phyloP scores from a whole-genome alignment of 164 flowering plant species.

The Chloranthus sessilifolius region DNA sequence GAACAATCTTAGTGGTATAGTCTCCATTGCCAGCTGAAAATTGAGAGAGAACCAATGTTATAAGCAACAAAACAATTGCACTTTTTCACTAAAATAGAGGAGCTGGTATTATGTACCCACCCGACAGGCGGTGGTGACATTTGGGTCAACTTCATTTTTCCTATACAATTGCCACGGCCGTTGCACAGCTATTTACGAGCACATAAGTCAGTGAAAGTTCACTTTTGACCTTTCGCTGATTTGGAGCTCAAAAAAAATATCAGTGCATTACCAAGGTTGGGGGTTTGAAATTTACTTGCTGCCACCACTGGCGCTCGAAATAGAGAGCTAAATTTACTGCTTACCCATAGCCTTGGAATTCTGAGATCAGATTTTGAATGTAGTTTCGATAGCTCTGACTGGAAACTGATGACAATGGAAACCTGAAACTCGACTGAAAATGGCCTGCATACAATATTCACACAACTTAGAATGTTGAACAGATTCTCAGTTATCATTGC shows the following conservation, averaged over 20 bases:
- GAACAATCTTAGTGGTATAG: slow-evolving; percentile 59
- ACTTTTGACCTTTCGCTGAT: too few species aligned
- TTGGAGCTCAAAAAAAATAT: too few species aligned
- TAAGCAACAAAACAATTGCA: neutral
- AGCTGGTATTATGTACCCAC: neutral
- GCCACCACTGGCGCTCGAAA: too few species aligned
- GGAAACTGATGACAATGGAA: slow-evolving; percentile 55
- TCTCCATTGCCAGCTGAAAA: slow-evolving; percentile 73
- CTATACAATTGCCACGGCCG: neutral
- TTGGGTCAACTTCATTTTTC: too few species aligned
- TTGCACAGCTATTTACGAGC: neutral
- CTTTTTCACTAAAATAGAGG: neutral
- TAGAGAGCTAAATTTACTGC: slow-evolving; percentile 11
- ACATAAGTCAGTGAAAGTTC: too few species aligned
- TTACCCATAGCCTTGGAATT: slow-evolving; percentile 81
- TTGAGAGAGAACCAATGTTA: slow-evolving; percentile 5
- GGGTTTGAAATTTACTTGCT: too few species aligned
- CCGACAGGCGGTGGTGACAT: neutral
- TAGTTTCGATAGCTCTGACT: slow-evolving; percentile 60
- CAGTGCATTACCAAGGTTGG: too few species aligned
- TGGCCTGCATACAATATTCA: slow-evolving; percentile 43
- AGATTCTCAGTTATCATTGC: too few species aligned
- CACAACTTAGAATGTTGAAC: neutral
- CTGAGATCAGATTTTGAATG: slow-evolving; percentile 64
- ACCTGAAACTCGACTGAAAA: slow-evolving; percentile 85